Conservation (phyloP, 2,329 filamentous ascomycete species). For the Pestalotiopsis sp. region DNA sequence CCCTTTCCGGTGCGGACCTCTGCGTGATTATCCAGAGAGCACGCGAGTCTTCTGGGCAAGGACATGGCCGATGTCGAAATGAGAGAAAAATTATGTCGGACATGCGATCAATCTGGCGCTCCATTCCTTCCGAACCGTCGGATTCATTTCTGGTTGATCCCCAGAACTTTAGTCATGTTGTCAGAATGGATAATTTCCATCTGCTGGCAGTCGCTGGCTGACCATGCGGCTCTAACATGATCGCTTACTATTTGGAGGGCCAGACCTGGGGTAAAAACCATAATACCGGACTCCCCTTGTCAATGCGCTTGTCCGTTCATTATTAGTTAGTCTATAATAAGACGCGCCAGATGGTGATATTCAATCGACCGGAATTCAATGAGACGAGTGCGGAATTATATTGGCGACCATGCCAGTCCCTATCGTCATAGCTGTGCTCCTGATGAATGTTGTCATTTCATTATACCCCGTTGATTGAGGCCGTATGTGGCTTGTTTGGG, state of each 20-base stretch:
- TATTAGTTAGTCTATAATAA: neutral
- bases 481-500: too few relatives aligned
- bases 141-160: too few relatives aligned
- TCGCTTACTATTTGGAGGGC: neutral
- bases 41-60: neutral
- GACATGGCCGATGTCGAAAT: neutral
- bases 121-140: too few relatives aligned
- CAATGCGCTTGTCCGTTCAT: neutral
- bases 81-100: neutral
- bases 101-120: too few relatives aligned
- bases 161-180: too few relatives aligned
- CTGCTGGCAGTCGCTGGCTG: neutral
- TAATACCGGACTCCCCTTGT: neutral
- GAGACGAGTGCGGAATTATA: neutral
- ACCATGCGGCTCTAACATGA: neutral
- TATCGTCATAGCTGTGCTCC: neutral
- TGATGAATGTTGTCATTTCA: too few relatives aligned
- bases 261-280: neutral
- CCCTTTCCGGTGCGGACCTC: neutral
- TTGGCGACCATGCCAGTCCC: neutral
- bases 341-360: neutral
- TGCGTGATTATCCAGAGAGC: constrained; percentile 7
- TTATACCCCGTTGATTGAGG: too few relatives aligned
- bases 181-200: too few relatives aligned
- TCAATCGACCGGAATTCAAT: neutral